Evolutionary conservation across 371 early-diverging fungal genomes (phyloP), one percentile per base, ranked within the genome.

Genomic region (Mortierella sp.): DNA sequence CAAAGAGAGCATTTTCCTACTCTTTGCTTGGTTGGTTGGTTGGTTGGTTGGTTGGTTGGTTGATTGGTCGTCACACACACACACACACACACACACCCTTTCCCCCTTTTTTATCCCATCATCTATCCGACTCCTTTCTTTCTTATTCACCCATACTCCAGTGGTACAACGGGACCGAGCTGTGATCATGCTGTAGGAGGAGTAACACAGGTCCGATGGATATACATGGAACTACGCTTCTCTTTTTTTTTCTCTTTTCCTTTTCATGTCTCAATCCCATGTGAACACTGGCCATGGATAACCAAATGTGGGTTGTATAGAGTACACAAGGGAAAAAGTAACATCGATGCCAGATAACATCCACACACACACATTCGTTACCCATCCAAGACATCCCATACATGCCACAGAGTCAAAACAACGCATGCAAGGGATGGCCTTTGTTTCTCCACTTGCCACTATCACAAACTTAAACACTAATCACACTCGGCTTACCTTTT

Each of bases 151-250:
- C 70, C 80, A 89, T 88, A 84, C 84, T 84, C 70, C 86, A 89
- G 74, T 88, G 88, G 71, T 83, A 87, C 56, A 88, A 89, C 58
- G 78, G 71, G 79, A 11, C 88, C 84, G 89, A 71, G 84, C 43
- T 86, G 82, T 72, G 88, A 88, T 8, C 88, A 88, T 6, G 58
- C 88, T 51, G 86, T 32, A 4, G 32, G 32, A 16, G 5, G 18
- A 41, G 68, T 0, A 41, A 38, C 38, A 65, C 41, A 18, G 65
- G 21, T 65, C 65, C 65, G 68, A 68, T 41, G 11, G 41, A 68
- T 11, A 41, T 1, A 18, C 24, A 10, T 1, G 24, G 65, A 35
- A 41, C 38, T 38, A 38, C 24, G 8, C 68, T 24, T 24, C 21
- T 51, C 51, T 51, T 16, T 49, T 51, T 51, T 51, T 51, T 14